Conservation (phyloP, 108 stramenopile species). For the Epithemia pelagica region DNA sequence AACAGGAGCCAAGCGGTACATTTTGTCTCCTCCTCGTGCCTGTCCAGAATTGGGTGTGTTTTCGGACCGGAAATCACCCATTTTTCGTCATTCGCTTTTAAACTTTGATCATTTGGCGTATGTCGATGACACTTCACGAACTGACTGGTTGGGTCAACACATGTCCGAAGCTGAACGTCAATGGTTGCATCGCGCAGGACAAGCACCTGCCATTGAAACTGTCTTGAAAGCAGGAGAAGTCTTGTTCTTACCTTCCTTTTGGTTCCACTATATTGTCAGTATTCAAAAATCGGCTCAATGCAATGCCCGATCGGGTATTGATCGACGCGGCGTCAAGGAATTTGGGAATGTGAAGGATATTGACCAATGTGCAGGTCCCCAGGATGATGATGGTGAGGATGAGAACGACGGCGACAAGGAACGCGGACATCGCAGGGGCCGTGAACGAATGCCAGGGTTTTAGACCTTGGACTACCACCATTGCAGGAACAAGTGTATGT, state of each 20-base stretch:
- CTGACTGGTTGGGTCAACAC: slow-evolving; percentile 8
- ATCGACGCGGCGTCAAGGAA: slow-evolving; percentile 41
- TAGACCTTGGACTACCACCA: too few relatives aligned
- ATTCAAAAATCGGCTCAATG: slow-evolving; percentile 89
- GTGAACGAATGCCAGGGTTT: too few relatives aligned
- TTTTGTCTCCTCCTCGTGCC: slow-evolving; percentile 75
- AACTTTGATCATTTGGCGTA: slow-evolving; percentile 68
- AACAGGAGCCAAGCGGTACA: slow-evolving; percentile 90
- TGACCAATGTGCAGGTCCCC: not conserved
- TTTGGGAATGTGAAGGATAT: slow-evolving; percentile 46
- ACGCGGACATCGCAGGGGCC: not conserved
- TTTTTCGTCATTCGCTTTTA: slow-evolving; percentile 81
- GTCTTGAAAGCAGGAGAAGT: slow-evolving; percentile 88
- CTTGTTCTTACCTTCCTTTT: slow-evolving; percentile 85
- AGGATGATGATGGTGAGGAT: not conserved
- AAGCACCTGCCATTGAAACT: slow-evolving; percentile 64
- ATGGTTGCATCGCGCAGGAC: slow-evolving; percentile 48
- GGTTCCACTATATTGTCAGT: slow-evolving; percentile 90
- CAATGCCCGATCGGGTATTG: slow-evolving; percentile 78
- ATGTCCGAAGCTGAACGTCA: slow-evolving; percentile 58
- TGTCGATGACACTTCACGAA: slow-evolving; percentile 24
- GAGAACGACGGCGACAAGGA: not conserved
- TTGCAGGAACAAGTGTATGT: too few relatives aligned
- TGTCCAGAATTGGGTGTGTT: slow-evolving; percentile 82
- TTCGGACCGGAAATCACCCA: slow-evolving; percentile 38